phyloP scores from a whole-genome alignment of 495 filamentous ascomycete species.

The Hypoxylon intermedium region DNA sequence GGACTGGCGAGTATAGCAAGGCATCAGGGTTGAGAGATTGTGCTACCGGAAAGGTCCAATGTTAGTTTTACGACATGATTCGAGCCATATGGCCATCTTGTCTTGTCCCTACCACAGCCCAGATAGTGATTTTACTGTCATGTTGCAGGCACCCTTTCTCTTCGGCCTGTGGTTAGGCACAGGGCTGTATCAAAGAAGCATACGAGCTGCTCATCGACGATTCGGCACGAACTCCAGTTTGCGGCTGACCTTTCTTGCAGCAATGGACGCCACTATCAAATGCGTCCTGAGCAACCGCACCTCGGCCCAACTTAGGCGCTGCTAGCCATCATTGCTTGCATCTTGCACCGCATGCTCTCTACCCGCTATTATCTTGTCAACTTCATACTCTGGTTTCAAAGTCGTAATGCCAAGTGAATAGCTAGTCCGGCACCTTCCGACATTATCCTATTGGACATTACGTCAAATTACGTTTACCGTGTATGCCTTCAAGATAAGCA shows the following conservation, averaged over 20 bases:
- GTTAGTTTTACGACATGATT: not conserved
- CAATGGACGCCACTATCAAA: conserved; percentile 13
- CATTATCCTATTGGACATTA: conserved; percentile 2
- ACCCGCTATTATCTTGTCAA: conserved; percentile 11
- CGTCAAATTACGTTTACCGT: conserved; percentile 3
- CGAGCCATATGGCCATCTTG: too few relatives aligned
- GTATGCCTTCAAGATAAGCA: conserved; percentile 24
- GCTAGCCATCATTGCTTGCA: conserved; percentile 20
- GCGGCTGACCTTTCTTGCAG: conserved; percentile 29
- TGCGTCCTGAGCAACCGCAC: conserved; percentile 26
- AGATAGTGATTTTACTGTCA: not conserved
- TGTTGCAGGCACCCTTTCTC: not conserved
- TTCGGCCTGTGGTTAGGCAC: not conserved
- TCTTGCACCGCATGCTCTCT: conserved; percentile 15
- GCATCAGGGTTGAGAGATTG: conserved; percentile 8
- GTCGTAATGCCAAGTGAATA: conserved; percentile 30
- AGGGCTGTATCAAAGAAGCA: conserved; percentile 14
- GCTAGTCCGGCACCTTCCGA: conserved; percentile 8
- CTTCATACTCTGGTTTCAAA: conserved; percentile 13
- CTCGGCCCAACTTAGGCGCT: conserved; percentile 28
- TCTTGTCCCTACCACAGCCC: too few relatives aligned
- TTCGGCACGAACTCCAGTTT: conserved; percentile 19
- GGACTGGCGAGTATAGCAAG: conserved; percentile 9
- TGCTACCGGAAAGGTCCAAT: not conserved
- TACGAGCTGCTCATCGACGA: conserved; percentile 7